Base-by-base conservation (phyloP, 2,329 filamentous ascomycete species). In the Beauveria sp. region DNA sequence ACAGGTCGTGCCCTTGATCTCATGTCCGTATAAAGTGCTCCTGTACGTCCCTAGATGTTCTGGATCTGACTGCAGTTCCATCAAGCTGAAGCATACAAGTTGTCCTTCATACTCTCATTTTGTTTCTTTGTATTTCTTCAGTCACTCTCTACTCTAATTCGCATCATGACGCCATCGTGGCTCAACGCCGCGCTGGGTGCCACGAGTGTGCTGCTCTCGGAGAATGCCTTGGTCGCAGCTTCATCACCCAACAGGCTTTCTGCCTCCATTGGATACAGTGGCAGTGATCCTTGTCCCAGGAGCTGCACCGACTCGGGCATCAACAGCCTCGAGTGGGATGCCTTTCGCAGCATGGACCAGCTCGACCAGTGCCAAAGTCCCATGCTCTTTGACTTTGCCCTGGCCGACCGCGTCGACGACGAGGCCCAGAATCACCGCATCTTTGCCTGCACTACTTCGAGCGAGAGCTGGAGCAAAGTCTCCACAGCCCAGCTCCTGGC, bases 261-360 rank as follows among this genome's bases (percentile, higher is more conserved):
- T 7, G 57, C 57, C 24, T 12, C 45, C 6, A 42, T 50, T 43
- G 34, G 46, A 18, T 59, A 59, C 47, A 34, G 34, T 7, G 57
- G 57, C 22, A 18, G 14, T 16, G 24, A 52, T 2, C 16, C 20
- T 1, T 59, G 57, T 24, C 57, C 57, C n/a, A 14, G 47, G 2
- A 42, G 47, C 34, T 59, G 57, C n/a, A 26, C 47, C 34, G 57
- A 50, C 16, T 51, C 57, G 18, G 57, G 57, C 22, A 26, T 26
- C 34, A 45, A 52, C 57, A 42, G 46, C 49, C 50, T 51, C 38
- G 40, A 34, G 30, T 59, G 57, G 57, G 46, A 50, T 43, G 38
- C 38, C 16, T 59, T 51, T 24, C 57, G 40, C 24, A 45, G 38
- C 47, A 52, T 59, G 57, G 57, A 59, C n/a, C 14, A 52, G n/a